Evolutionary conservation across 108 stramenopile genomes (phyloP).

Genomic region (Cyclotella choctawhatcheeana): DNA sequence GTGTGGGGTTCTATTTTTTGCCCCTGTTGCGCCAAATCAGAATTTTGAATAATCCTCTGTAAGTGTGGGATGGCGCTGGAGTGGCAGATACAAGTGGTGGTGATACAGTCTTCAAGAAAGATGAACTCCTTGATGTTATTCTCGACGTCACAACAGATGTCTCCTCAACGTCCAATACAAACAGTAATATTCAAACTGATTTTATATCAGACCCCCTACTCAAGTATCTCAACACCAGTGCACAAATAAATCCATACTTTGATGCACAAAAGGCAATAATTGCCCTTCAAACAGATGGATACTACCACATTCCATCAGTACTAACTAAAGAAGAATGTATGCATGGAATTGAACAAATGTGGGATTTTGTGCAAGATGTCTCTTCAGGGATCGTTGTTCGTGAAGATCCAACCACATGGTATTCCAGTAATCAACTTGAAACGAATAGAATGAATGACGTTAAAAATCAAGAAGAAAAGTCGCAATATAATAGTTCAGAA

Average conservation of each 20-base stretch:
- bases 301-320: conserved; percentile 43
- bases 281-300: conserved; percentile 42
- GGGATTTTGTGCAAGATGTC: conserved; percentile 69
- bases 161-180: too few species aligned
- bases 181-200: conserved; percentile 10
- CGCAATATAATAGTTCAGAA: background rate
- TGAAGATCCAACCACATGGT: conserved; percentile 51
- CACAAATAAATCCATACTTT: background rate
- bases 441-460: background rate
- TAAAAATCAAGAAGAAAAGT: background rate
- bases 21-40: background rate
- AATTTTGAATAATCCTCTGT: background rate
- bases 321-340: conserved; percentile 51
- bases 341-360: conserved; percentile 38
- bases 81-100: too few species aligned
- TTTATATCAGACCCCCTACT: conserved; percentile 33
- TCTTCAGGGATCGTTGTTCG: conserved; percentile 43
- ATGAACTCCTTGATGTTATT: too few species aligned
- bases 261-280: conserved; percentile 21
- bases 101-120: too few species aligned
- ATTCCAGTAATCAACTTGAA: conserved; percentile 1
- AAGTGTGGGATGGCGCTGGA: too few species aligned
- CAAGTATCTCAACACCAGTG: conserved; percentile 24
- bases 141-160: too few species aligned
- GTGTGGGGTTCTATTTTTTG: background rate